These are phyloP conservation scores for Metschnikowia lochheadii DNA, from an alignment of 805 yeast species.

Conservation along the genomic window DNA sequence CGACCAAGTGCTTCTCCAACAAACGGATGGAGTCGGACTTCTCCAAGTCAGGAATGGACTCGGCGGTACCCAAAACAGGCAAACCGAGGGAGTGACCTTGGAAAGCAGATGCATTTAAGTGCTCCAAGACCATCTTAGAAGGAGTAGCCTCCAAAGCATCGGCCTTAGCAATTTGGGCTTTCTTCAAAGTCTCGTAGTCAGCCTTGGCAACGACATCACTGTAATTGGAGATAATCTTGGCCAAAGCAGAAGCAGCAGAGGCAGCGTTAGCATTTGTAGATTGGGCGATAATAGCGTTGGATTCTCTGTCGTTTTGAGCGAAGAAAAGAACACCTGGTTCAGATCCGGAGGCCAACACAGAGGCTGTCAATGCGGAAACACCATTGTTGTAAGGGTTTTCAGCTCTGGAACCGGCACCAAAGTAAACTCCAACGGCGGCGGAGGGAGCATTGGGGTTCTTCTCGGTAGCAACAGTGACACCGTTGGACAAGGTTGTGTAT, in stretches of 20 bases:
- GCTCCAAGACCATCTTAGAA: constrained; percentile 60
- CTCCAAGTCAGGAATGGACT: constrained; percentile 56
- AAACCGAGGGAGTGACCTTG: constrained; percentile 79
- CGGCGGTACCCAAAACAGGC: constrained; percentile 73
- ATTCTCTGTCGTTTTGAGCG: constrained; percentile 57
- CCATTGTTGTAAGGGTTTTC: constrained; percentile 83
- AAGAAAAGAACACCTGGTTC: constrained; percentile 55
- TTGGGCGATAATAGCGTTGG: constrained; percentile 57
- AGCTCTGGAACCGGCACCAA: constrained; percentile 74
- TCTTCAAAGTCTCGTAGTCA: constrained; percentile 46
- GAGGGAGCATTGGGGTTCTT: constrained; percentile 50
- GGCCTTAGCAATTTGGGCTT: constrained; percentile 43
- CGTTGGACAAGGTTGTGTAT: constrained; percentile 69
- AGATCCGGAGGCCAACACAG: constrained; percentile 41
- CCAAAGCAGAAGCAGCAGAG: constrained; percentile 51
- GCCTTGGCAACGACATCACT: constrained; percentile 38
- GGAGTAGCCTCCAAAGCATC: constrained; percentile 54
- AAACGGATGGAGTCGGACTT: constrained; percentile 55
- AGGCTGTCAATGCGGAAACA: constrained; percentile 62
- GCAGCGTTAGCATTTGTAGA: constrained; percentile 46
- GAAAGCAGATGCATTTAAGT: constrained; percentile 79
- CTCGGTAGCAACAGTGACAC: constrained; percentile 71
- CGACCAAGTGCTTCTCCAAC: constrained; percentile 52
- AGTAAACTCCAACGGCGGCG: constrained; percentile 64
- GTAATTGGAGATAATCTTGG: constrained; percentile 39